A percentile compares a stretch with the other conserved stretches of the same genome.
Conservation (phyloP, 1,284 basidiomycete species). For the Wolfiporia cocos region DNA sequence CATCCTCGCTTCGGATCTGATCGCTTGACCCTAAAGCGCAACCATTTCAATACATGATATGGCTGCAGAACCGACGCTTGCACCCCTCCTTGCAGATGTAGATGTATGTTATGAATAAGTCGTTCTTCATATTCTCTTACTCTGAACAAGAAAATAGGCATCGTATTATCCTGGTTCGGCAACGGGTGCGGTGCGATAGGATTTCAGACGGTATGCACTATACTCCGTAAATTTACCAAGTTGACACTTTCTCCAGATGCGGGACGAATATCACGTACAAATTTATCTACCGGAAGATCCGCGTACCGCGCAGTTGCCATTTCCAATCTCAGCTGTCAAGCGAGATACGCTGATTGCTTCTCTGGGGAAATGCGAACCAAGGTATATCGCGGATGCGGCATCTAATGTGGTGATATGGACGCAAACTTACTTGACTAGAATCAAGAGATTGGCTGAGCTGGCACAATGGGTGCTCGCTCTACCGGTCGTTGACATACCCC, state of each 20-base stretch:
- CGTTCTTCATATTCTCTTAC: neutral
- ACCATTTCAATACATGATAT: conserved; percentile 12
- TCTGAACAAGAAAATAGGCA: conserved; percentile 4
- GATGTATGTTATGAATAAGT: conserved; percentile 5
- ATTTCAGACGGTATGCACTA: conserved; percentile 14
- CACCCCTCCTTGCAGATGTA: conserved; percentile 5
- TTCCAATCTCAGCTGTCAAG: neutral
- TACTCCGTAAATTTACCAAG: too few species aligned
- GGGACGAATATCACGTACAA: conserved; percentile 2
- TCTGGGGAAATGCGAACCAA: conserved; percentile 11
- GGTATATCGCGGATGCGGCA: too few species aligned
- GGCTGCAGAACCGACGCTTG: conserved; percentile 12
- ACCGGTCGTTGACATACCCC: conserved; percentile 12
- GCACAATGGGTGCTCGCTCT: conserved; percentile 6
- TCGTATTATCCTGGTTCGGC: conserved; percentile 15
- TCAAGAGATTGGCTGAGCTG: conserved; percentile 10
- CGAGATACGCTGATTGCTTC: conserved; percentile 1
- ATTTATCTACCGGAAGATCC: neutral
- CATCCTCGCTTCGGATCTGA: neutral
- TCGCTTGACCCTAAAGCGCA: conserved; percentile 5
- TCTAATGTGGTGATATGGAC: too few species aligned
- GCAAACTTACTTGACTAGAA: too few species aligned
- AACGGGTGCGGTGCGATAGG: conserved; percentile 12
- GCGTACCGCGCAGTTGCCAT: neutral
- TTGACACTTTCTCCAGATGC: conserved; percentile 1